Percentiles rank a stretch among this genome's conserved stretches.
Evolutionary conservation across 2,329 filamentous ascomycete species (phyloP).

Genomic region (Pseudodiploospora longispora): DNA sequence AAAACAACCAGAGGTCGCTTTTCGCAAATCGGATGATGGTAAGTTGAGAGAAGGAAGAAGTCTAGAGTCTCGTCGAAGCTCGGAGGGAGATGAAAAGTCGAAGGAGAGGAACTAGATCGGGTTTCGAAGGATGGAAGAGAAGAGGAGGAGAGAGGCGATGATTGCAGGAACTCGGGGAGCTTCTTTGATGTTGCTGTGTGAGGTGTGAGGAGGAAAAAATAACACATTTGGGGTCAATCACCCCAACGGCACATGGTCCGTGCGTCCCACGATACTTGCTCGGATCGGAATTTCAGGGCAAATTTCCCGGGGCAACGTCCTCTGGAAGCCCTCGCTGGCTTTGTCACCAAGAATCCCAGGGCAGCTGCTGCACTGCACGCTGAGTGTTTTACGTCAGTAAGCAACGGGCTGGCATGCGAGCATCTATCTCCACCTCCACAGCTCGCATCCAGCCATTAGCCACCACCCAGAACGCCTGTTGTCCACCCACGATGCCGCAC

Average conservation of each 20-base stretch:
- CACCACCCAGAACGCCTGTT: too few species aligned
- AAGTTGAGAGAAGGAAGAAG: constrained; percentile 7
- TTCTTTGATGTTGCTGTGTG: constrained; percentile 9
- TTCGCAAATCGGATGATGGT: constrained; percentile 3
- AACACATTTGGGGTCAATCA: constrained; percentile 9
- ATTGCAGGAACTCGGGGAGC: constrained; percentile 4
- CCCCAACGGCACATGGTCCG: constrained; percentile 8
- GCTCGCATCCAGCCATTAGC: too few species aligned
- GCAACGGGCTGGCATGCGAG: too few species aligned
- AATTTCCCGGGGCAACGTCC: too few species aligned
- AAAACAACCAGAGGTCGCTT: not conserved
- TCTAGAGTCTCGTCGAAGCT: constrained; percentile 4
- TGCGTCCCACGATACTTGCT: constrained; percentile 1
- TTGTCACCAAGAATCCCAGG: too few species aligned
- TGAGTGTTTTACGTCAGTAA: too few species aligned
- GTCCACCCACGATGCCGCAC: too few species aligned
- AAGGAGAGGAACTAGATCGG: not conserved
- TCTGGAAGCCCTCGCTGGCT: too few species aligned
- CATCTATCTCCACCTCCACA: too few species aligned
- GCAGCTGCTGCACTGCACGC: too few species aligned
- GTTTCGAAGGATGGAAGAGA: constrained; percentile 5
- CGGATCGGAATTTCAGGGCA: constrained; percentile 3
- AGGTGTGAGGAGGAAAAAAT: constrained; percentile 7
- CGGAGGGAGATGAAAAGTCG: constrained; percentile 1
- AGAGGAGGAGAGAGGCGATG: constrained; percentile 8